Conservation (phyloP, 208 protist genomes). For the Borovskyia barvae region DNA sequence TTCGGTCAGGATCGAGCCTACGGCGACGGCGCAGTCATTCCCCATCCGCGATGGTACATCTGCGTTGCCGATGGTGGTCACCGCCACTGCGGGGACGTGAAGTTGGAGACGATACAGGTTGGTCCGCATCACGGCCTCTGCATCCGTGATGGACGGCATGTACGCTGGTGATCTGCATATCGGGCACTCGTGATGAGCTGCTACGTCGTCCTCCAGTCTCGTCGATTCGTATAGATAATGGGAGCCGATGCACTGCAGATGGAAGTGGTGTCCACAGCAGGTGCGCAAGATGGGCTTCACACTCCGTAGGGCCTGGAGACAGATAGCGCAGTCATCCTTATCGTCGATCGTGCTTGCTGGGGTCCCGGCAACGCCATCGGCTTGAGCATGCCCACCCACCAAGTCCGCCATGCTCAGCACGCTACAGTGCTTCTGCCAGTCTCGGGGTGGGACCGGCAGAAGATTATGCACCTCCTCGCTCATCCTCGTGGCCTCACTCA, state of each 20-base stretch:
- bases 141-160: conserved; percentile 23
- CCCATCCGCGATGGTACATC: background rate
- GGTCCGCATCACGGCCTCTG: conserved; percentile 6
- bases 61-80: no score
- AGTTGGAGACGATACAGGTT: conserved; percentile 34
- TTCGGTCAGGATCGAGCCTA: conserved; percentile 32
- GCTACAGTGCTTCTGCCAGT: conserved; percentile 21
- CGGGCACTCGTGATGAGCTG: conserved; percentile 30
- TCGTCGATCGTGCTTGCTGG: conserved; percentile 1
- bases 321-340: conserved; percentile 37
- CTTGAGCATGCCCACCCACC: background rate
- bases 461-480: conserved; percentile 12
- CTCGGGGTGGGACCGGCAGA: conserved; percentile 7
- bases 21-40: conserved; percentile 16
- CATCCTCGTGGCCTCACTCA: conserved; percentile 11
- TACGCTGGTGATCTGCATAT: conserved; percentile 33
- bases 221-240: conserved; percentile 22
- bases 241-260: conserved; percentile 45
- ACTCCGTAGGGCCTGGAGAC: conserved; percentile 28
- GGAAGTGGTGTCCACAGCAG: conserved; percentile 47
- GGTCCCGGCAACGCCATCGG: background rate
- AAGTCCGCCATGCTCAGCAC: conserved; percentile 1
- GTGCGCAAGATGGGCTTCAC: conserved; percentile 29
- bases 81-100: conserved; percentile 5
- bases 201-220: conserved; percentile 20